phyloP scores from a whole-genome alignment of 2,329 filamentous ascomycete genomes.

The Clonostachys chloroleuca region DNA sequence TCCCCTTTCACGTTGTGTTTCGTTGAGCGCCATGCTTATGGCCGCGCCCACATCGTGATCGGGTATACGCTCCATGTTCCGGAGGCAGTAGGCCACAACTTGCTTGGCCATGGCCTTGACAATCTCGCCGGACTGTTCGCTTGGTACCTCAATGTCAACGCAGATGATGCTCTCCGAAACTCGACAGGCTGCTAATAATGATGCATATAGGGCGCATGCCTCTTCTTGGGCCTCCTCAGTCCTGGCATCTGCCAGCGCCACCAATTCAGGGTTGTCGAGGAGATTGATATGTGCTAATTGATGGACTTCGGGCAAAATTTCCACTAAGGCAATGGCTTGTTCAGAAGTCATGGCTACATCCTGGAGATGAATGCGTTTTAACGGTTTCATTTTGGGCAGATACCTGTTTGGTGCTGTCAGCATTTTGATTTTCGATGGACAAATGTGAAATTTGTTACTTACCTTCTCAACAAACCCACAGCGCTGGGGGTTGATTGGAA shows the following conservation, averaged over 20 bases:
- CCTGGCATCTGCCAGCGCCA: constrained; percentile 66
- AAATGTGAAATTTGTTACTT: constrained; percentile 15
- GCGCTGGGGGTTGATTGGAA: constrained; percentile 73
- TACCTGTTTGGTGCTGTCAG: constrained; percentile 38
- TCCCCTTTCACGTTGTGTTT: constrained; percentile 17
- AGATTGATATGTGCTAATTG: constrained; percentile 83
- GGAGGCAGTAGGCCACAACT: constrained; percentile 88
- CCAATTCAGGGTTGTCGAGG: constrained; percentile 72
- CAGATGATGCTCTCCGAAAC: constrained; percentile 81
- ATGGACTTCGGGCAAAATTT: constrained; percentile 80
- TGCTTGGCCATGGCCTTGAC: constrained; percentile 91
- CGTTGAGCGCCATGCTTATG: constrained; percentile 35
- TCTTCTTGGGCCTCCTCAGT: constrained; percentile 84
- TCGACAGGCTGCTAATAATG: constrained; percentile 80
- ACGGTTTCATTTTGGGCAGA: constrained; percentile 68
- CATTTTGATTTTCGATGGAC: background rate
- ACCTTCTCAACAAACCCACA: constrained; percentile 71
- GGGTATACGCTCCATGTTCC: constrained; percentile 80
- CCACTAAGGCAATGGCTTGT: constrained; percentile 85
- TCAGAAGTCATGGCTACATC: constrained; percentile 82
- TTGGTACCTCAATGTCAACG: constrained; percentile 87
- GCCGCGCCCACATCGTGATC: constrained; percentile 55
- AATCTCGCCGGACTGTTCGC: constrained; percentile 76
- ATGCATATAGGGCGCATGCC: constrained; percentile 89
- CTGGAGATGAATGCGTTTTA: constrained; percentile 83